A percentile compares a stretch with the other conserved stretches of the same genome.
phyloP scores from a whole-genome alignment of 345 rosid species.

The Salix arbutifolia region DNA sequence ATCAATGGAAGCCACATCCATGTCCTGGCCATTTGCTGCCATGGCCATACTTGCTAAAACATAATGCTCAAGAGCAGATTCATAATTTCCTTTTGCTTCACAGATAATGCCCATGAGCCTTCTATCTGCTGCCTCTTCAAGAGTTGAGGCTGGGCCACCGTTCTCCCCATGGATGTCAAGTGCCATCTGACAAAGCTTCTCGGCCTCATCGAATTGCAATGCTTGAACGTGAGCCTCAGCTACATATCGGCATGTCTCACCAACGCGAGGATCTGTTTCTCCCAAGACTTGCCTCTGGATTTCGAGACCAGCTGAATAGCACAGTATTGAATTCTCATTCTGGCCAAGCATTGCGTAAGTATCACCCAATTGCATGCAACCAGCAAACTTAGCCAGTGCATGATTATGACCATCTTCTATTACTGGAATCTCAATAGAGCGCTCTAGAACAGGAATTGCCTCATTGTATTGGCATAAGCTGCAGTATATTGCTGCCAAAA shows the following conservation, averaged over 20 bases:
- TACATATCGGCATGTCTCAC: conserved; percentile 73
- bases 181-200: conserved; percentile 71
- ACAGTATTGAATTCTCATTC: conserved; percentile 69
- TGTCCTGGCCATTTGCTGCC: conserved; percentile 58
- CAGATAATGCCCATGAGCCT: conserved; percentile 83
- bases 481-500: conserved; percentile 63
- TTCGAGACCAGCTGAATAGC: conserved; percentile 85
- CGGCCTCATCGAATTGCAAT: conserved; percentile 76
- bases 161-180: conserved; percentile 67
- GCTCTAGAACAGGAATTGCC: conserved; percentile 82
- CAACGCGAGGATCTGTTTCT: conserved; percentile 65
- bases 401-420: conserved; percentile 75
- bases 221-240: conserved; percentile 94
- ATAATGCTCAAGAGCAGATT: conserved; percentile 84
- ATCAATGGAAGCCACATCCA: conserved; percentile 73
- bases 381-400: conserved; percentile 85
- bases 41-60: conserved; percentile 85
- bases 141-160: conserved; percentile 47
- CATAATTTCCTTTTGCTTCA: conserved; percentile 70
- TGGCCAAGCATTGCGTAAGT: conserved; percentile 79
- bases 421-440: conserved; percentile 67
- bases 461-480: conserved; percentile 57
- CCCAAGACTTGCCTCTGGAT: conserved; percentile 86
- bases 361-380: conserved; percentile 98
- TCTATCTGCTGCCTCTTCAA: conserved; percentile 86